Evolutionary conservation across 148 eudicot genomes (phyloP).

Genomic region (Rhododendron vialii): DNA sequence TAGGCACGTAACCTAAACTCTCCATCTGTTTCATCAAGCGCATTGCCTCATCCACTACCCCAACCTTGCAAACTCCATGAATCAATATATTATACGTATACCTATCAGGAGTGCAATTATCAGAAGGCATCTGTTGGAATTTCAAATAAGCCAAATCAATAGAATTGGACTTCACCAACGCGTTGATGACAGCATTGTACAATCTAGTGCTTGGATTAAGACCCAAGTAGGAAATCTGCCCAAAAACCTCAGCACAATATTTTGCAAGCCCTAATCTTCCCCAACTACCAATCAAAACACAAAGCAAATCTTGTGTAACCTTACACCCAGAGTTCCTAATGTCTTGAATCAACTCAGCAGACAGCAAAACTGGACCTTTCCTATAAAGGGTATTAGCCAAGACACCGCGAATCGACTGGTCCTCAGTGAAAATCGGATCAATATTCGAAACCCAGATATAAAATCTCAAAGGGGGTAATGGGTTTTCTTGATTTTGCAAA

Average conservation of each 20-base stretch:
- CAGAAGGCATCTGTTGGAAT: slow-evolving; percentile 88
- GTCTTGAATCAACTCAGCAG: slow-evolving; percentile 54
- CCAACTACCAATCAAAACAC: slow-evolving; percentile 85
- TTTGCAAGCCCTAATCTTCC: slow-evolving; percentile 92
- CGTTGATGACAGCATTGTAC: slow-evolving; percentile 96
- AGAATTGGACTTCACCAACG: slow-evolving; percentile 80
- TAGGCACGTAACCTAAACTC: slow-evolving; percentile 53
- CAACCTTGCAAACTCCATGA: slow-evolving; percentile 94
- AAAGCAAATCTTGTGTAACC: slow-evolving; percentile 64
- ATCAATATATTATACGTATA: slow-evolving; percentile 86
- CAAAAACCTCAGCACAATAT: slow-evolving; percentile 77
- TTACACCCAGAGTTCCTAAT: slow-evolving; percentile 49
- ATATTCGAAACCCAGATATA: slow-evolving; percentile 72
- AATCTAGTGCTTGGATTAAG: slow-evolving; percentile 70
- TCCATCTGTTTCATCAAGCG: slow-evolving; percentile 87
- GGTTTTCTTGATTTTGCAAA: slow-evolving; percentile 77
- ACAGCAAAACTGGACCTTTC: slow-evolving; percentile 74
- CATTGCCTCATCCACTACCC: slow-evolving; percentile 85
- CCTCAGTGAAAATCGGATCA: slow-evolving; percentile 37
- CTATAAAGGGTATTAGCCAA: slow-evolving; percentile 50
- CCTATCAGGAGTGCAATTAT: slow-evolving; percentile 81
- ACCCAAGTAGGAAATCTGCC: slow-evolving; percentile 79
- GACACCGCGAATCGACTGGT: slow-evolving; percentile 47
- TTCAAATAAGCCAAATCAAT: slow-evolving; percentile 88
- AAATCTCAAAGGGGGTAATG: slow-evolving; percentile 49